phyloP scores from a whole-genome alignment of 169 alveolate species.

The Sarcocystis neurona region DNA sequence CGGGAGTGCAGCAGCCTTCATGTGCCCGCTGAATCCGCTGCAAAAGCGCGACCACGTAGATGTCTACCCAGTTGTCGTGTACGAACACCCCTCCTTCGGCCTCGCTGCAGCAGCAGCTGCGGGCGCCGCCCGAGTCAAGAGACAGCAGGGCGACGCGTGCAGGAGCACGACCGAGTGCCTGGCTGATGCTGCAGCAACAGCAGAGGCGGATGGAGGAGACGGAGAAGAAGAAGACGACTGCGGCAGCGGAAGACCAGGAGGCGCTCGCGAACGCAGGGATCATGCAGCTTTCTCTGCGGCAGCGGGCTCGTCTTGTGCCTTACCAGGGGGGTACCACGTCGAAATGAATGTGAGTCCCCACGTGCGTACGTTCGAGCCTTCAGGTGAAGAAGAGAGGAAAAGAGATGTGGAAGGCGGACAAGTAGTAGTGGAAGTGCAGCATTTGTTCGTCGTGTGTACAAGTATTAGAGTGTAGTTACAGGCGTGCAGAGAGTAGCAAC shows the following conservation, averaged over 20 bases:
- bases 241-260: not conserved
- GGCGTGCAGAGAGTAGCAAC: too few species aligned
- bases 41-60: constrained; percentile 53
- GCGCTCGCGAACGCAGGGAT: not conserved
- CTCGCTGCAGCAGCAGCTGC: not conserved
- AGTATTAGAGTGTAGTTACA: too few species aligned
- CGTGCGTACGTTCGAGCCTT: not conserved
- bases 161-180: too few species aligned
- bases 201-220: not conserved
- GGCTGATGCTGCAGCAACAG: too few species aligned
- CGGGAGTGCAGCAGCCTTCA: too few species aligned
- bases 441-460: too few species aligned
- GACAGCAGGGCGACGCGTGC: too few species aligned
- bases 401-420: not conserved
- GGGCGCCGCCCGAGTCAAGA: not conserved
- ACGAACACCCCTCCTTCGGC: not conserved
- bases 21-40: constrained; percentile 45
- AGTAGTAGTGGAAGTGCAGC: not conserved
- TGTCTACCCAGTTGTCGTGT: constrained; percentile 5
- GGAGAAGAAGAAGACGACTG: not conserved
- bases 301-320: not conserved
- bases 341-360: not conserved
- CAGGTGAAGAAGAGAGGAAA: not conserved
- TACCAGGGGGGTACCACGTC: not conserved
- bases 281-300: not conserved